Conservation (phyloP, 2,329 filamentous ascomycete species). For the Curvularia eragrostidis region DNA sequence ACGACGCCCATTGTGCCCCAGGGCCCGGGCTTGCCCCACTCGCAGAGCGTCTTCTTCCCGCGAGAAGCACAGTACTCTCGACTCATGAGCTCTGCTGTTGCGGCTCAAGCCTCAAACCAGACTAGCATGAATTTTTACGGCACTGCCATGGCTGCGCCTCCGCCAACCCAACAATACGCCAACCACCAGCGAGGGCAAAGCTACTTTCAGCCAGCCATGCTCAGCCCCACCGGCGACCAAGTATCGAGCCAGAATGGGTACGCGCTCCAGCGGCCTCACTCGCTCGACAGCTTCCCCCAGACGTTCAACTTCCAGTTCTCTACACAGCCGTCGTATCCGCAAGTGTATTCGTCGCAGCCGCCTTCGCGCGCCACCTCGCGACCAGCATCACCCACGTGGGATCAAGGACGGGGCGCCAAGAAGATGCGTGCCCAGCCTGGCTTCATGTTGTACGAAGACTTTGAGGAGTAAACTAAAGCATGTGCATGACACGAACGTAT, state of each 20-base stretch:
- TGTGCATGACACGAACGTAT: conserved; percentile 20
- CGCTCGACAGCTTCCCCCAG: conserved; percentile 35
- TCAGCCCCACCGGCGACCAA: conserved; percentile 32
- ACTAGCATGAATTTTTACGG: conserved; percentile 20
- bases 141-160: conserved; percentile 15
- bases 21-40: conserved; percentile 29
- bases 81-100: conserved; percentile 15
- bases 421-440: conserved; percentile 29
- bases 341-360: conserved; percentile 36
- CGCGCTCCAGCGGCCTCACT: conserved; percentile 34
- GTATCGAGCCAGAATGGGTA: conserved; percentile 23
- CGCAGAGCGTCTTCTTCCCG: conserved; percentile 30
- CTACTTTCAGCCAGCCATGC: conserved; percentile 29
- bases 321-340: conserved; percentile 29
- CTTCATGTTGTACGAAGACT: conserved; percentile 31
- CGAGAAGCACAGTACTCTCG: conserved; percentile 25
- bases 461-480: conserved; percentile 24
- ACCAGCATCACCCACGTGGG: conserved; percentile 41
- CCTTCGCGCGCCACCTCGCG: conserved; percentile 32
- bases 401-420: conserved; percentile 32
- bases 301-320: conserved; percentile 28
- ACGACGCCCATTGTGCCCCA: conserved; percentile 33
- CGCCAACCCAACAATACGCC: conserved; percentile 20
- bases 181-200: conserved; percentile 31
- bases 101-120: conserved; percentile 20